Evolutionary conservation across 495 filamentous ascomycete genomes (phyloP).

Genomic region (Aspergillus kassunensis): DNA sequence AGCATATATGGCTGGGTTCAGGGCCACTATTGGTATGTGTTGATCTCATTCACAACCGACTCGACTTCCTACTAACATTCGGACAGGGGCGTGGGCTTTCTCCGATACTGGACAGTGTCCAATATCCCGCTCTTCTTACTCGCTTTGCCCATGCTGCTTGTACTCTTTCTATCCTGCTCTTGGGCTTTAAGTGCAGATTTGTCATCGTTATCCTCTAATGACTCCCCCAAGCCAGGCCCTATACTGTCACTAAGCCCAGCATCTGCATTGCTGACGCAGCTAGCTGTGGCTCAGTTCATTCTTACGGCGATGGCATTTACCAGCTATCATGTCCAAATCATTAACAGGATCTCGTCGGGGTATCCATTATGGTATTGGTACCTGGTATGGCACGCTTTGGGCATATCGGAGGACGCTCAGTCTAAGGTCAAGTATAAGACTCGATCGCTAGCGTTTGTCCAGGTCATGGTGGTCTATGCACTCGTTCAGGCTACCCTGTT

Average conservation of each 20-base stretch:
- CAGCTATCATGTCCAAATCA: conserved; percentile 88
- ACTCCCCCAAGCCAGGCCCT: conserved; percentile 14
- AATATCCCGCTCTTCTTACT: conserved; percentile 88
- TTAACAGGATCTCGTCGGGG: conserved; percentile 81
- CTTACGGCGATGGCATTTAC: conserved; percentile 66
- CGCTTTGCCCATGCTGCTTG: conserved; percentile 69
- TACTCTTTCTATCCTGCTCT: conserved; percentile 59
- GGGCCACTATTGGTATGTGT: conserved; percentile 74
- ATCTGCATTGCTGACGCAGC: conserved; percentile 46
- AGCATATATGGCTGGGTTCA: conserved; percentile 94
- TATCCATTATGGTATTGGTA: conserved; percentile 91
- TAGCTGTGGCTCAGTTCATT: conserved; percentile 67
- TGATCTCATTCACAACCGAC: background rate
- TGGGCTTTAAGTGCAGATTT: conserved; percentile 39
- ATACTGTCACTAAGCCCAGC: conserved; percentile 29
- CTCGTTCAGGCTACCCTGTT: conserved; percentile 77
- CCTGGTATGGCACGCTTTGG: conserved; percentile 46
- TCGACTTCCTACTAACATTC: conserved; percentile 13
- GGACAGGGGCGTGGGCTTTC: conserved; percentile 75
- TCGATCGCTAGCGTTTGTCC: conserved; percentile 38
- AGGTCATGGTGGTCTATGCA: conserved; percentile 76
- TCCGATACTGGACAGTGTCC: conserved; percentile 83
- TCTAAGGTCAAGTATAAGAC: conserved; percentile 17
- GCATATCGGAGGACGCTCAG: conserved; percentile 5
- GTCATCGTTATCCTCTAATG: background rate